Percentiles rank a stretch among this genome's conserved stretches.
phyloP scores from a whole-genome alignment of 495 filamentous ascomycete species.

The Penicillium angulare region DNA sequence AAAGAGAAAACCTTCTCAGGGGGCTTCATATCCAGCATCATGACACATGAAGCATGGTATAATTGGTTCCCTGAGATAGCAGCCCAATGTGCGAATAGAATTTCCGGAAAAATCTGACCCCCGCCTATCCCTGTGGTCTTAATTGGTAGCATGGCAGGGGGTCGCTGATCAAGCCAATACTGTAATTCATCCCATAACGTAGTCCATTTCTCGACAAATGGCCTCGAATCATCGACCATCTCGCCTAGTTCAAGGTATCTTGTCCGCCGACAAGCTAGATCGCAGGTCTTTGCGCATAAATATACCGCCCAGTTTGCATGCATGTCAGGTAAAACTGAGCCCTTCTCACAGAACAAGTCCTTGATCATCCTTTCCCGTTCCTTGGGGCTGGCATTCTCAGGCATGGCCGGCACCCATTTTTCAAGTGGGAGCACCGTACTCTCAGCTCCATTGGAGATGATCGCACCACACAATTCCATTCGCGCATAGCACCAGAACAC shows the following conservation, averaged over 20 bases:
- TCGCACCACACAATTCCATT: slow-evolving; percentile 44
- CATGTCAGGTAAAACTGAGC: slow-evolving; percentile 25
- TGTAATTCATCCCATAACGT: slow-evolving; percentile 39
- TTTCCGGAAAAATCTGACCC: slow-evolving; percentile 32
- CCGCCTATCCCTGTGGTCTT: slow-evolving; percentile 23
- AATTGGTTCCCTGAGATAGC: slow-evolving; percentile 47
- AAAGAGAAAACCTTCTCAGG: slow-evolving; percentile 15
- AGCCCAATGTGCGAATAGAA: slow-evolving; percentile 38
- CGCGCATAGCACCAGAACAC: slow-evolving; percentile 46
- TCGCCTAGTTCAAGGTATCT: slow-evolving; percentile 30
- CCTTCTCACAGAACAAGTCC: slow-evolving; percentile 22
- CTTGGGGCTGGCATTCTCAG: slow-evolving; percentile 10
- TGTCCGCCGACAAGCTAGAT: slow-evolving; percentile 29
- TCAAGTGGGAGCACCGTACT: slow-evolving; percentile 31
- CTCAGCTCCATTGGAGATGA: slow-evolving; percentile 37
- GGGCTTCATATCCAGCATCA: slow-evolving; percentile 38
- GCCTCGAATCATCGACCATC: slow-evolving; percentile 13
- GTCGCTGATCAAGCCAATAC: slow-evolving; percentile 34
- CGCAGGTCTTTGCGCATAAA: slow-evolving; percentile 34
- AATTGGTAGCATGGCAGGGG: slow-evolving; percentile 32
- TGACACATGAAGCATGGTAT: slow-evolving; percentile 40
- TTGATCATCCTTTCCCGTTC: slow-evolving; percentile 21
- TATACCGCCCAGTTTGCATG: slow-evolving; percentile 44
- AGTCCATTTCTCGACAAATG: slow-evolving; percentile 26
- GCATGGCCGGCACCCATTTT: slow-evolving; percentile 31